phyloP scores from a whole-genome alignment of 164 flowering plant species.

The Saururus chinensis region DNA sequence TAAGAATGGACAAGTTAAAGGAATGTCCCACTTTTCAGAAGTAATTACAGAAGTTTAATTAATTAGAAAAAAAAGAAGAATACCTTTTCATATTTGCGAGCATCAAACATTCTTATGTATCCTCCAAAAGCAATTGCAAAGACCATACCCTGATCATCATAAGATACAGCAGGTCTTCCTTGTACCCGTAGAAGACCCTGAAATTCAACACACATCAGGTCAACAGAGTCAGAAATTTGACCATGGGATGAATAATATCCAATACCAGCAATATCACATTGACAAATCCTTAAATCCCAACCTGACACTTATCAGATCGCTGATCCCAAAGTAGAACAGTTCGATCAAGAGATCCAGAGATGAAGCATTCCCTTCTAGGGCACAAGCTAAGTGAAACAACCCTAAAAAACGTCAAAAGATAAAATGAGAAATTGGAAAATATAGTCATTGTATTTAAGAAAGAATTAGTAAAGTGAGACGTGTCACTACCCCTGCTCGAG shows the following conservation, averaged over 20 bases:
- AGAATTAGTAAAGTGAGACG: no score
- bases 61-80: background rate
- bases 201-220: background rate
- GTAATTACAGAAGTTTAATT: background rate
- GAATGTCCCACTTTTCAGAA: background rate
- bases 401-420: constrained; percentile 27
- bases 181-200: constrained; percentile 93
- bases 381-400: constrained; percentile 94
- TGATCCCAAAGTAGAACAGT: constrained; percentile 98
- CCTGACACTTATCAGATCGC: constrained; percentile 95
- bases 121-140: constrained; percentile 97
- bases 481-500: no score
- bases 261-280: background rate
- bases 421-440: no score
- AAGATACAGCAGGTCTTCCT: constrained; percentile 95
- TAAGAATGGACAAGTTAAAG: background rate
- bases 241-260: background rate
- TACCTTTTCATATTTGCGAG: constrained; percentile 88
- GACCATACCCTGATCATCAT: constrained; percentile 93
- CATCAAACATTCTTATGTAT: constrained; percentile 89
- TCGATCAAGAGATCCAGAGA: constrained; percentile 96
- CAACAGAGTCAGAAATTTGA: constrained; percentile 7
- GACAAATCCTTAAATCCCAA: constrained; percentile 7
- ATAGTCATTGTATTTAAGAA: no score
- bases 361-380: constrained; percentile 72